A percentile compares a stretch with the other conserved stretches of the same genome.
These are phyloP conservation scores for Colletotrichum cereale DNA, from an alignment of 2,329 filamentous ascomycete genomes.

Conservation along the genomic window DNA sequence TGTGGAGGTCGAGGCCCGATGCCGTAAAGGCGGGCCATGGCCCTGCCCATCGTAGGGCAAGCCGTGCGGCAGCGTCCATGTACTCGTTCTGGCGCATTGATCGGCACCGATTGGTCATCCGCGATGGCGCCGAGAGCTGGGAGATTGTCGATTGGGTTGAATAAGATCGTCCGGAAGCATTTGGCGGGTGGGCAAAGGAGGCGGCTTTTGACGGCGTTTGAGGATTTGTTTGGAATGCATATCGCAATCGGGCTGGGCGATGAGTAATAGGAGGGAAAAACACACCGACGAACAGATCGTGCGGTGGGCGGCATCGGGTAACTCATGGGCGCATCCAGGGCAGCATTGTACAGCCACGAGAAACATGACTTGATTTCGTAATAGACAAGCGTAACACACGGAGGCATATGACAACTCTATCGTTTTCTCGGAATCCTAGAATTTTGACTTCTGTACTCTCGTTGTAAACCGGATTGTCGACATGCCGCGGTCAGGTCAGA, in stretches of 20 bases:
- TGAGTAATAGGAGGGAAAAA: constrained; percentile 24
- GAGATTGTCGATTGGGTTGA: constrained; percentile 70
- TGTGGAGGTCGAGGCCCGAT: constrained; percentile 73
- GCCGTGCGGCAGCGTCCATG: constrained; percentile 71
- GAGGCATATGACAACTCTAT: background rate
- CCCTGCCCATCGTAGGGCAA: constrained; percentile 74
- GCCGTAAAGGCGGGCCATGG: constrained; percentile 70
- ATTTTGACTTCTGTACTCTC: background rate
- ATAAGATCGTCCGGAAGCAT: constrained; percentile 29
- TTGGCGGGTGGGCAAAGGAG: constrained; percentile 13
- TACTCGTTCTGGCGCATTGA: constrained; percentile 79
- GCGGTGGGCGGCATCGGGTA: constrained; percentile 5
- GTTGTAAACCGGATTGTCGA: background rate
- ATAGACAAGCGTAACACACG: constrained; percentile 20
- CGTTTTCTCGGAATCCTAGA: background rate
- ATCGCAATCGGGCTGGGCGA: constrained; percentile 32
- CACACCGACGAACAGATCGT: constrained; percentile 12
- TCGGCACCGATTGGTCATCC: constrained; percentile 76
- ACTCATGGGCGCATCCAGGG: constrained; percentile 13
- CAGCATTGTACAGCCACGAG: constrained; percentile 26
- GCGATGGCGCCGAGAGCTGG: constrained; percentile 74
- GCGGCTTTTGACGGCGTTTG: constrained; percentile 28
- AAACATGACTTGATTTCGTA: constrained; percentile 11
- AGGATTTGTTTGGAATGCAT: constrained; percentile 11
- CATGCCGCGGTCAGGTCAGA: background rate